Evolutionary conservation across 495 filamentous ascomycete genomes (phyloP).

Genomic region (Tuber microsphaerosporum): DNA sequence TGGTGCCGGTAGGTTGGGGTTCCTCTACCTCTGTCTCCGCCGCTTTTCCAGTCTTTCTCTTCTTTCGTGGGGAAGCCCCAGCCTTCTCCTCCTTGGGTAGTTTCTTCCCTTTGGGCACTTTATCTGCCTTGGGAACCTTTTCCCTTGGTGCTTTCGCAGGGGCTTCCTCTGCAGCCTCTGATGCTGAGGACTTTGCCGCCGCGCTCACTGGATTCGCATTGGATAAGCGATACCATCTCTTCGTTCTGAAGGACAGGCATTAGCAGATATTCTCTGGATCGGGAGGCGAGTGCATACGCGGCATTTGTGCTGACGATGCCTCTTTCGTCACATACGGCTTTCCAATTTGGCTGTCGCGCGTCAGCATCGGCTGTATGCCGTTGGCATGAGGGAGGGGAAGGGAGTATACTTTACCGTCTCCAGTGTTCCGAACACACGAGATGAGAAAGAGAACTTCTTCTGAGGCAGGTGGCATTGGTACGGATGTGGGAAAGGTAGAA

Average conservation of each 20-base stretch:
- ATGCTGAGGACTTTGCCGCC: neutral
- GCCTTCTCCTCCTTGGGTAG: neutral
- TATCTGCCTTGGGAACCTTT: conserved; percentile 1
- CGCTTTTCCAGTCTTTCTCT: conserved; percentile 7
- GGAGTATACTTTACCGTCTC: conserved; percentile 6
- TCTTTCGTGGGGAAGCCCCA: conserved; percentile 9
- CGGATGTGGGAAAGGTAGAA: neutral
- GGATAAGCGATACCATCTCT: neutral
- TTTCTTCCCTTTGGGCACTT: conserved; percentile 6
- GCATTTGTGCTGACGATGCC: conserved; percentile 9
- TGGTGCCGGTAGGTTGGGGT: neutral
- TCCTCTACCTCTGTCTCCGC: neutral
- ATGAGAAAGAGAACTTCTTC: conserved; percentile 12
- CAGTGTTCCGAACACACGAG: conserved; percentile 6
- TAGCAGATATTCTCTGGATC: neutral
- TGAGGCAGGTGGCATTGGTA: neutral
- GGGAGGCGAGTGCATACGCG: conserved; percentile 4
- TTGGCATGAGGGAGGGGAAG: neutral
- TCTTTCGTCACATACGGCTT: conserved; percentile 3
- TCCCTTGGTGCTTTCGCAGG: neutral
- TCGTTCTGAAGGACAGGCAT: neutral
- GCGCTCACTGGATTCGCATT: neutral
- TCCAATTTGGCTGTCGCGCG: conserved; percentile 10
- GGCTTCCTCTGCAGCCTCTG: neutral
- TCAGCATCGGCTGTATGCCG: neutral